These are phyloP conservation scores for Fusarium sp. DNA, from an alignment of 2,329 filamentous ascomycete species.

Conservation along the genomic window DNA sequence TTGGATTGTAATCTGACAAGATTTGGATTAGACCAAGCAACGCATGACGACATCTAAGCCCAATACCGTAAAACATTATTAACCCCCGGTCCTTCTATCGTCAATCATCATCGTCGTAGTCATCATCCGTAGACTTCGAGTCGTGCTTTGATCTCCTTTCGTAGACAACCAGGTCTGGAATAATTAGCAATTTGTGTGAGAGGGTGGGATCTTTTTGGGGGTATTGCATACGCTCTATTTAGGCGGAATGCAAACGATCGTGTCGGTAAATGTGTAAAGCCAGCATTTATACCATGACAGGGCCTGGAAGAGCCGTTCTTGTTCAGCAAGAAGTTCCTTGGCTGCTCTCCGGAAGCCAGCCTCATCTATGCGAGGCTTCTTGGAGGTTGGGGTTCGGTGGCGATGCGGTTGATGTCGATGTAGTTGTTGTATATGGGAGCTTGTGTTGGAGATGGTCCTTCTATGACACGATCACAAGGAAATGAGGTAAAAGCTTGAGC, in stretches of 20 bases:
- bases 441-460: neutral
- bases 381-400: neutral
- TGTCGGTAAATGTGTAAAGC: neutral
- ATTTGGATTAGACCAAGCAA: neutral
- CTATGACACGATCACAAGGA: neutral
- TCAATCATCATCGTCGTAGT: neutral
- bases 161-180: neutral
- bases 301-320: neutral
- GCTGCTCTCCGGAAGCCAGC: neutral
- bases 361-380: neutral
- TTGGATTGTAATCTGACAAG: neutral
- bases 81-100: neutral
- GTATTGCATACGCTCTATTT: neutral
- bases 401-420: neutral
- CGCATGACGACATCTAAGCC: no score
- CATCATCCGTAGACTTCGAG: neutral
- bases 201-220: neutral
- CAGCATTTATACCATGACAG: neutral
- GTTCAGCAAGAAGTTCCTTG: neutral
- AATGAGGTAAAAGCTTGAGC: neutral
- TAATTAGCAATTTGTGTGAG: neutral
- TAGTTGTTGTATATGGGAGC: neutral
- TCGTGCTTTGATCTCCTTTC: neutral
- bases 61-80: neutral
- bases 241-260: neutral